Conservation (phyloP, 75 land plant species). For the Larix kaempferi region DNA sequence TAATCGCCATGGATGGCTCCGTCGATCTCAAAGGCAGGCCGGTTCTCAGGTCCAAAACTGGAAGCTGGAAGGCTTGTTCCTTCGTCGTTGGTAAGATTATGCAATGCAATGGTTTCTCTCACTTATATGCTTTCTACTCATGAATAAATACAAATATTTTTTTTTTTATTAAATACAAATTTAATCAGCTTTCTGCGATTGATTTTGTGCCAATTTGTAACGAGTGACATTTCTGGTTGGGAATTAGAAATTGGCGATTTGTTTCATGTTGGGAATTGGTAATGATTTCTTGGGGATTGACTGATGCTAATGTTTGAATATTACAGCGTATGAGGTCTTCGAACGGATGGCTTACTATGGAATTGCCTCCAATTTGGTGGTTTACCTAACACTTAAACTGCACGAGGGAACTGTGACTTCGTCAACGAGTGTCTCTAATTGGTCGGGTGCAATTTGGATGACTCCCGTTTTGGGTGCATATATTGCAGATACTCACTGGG, state of each 20-base stretch:
- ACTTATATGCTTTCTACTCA: too few relatives aligned
- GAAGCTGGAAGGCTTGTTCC: slow-evolving; percentile 43
- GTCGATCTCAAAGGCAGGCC: slow-evolving; percentile 3
- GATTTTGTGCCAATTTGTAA: too few relatives aligned
- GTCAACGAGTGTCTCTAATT: too few relatives aligned
- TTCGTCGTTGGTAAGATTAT: slow-evolving; percentile 33
- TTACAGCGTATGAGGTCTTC: slow-evolving; percentile 65
- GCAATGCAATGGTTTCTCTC: neutral
- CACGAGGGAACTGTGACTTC: slow-evolving; percentile 42
- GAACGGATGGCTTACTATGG: slow-evolving; percentile 81
- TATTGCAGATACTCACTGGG: too few relatives aligned
- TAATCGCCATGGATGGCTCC: slow-evolving; percentile 5
- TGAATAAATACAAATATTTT: too few relatives aligned
- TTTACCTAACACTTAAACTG: slow-evolving; percentile 51
- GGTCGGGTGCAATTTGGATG: neutral
- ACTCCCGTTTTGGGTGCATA: too few relatives aligned
- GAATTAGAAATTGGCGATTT: too few relatives aligned
- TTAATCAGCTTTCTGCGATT: too few relatives aligned
- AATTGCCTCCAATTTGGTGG: slow-evolving; percentile 55
- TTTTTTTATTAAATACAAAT: neutral
- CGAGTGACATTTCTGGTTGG: too few relatives aligned
- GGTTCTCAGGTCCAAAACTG: slow-evolving; percentile 38
- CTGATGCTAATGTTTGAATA: too few relatives aligned
- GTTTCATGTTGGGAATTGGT: too few relatives aligned
- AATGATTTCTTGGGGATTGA: neutral